Conservation (phyloP, 176 grass and related monocot genomes). For the Carex myosuroides region DNA sequence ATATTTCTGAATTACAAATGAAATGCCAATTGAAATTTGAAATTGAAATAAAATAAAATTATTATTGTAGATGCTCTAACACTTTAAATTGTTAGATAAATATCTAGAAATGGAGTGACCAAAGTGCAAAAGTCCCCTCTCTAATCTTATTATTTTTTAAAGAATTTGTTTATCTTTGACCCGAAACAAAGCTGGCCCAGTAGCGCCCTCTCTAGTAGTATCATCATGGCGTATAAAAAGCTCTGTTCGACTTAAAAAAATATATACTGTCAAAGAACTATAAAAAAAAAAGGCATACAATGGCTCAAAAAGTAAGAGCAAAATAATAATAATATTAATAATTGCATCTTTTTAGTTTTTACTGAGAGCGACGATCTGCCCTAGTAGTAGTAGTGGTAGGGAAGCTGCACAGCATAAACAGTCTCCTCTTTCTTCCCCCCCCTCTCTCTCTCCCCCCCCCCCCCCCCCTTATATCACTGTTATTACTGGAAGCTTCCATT, state of each 20-base stretch:
- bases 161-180: neutral
- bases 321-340: slow-evolving; percentile 21
- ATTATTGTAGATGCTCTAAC: too few relatives aligned
- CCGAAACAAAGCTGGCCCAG: neutral
- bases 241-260: neutral
- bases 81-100: too few relatives aligned
- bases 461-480: neutral
- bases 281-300: neutral
- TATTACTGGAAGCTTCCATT: slow-evolving; percentile 15
- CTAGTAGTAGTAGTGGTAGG: slow-evolving; percentile 23
- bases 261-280: slow-evolving; percentile 18
- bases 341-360: slow-evolving; percentile 41
- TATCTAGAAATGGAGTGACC: neutral
- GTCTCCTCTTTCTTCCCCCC: neutral
- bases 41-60: too few relatives aligned
- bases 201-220: neutral
- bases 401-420: neutral
- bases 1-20: too few relatives aligned
- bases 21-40: too few relatives aligned
- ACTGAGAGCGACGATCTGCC: slow-evolving; percentile 27
- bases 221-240: slow-evolving; percentile 27
- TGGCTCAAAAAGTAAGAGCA: slow-evolving; percentile 11
- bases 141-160: neutral
- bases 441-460: neutral
- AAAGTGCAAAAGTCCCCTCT: neutral